Conservation (phyloP, 768 basidiomycete species). For the Lactarius quietus region DNA sequence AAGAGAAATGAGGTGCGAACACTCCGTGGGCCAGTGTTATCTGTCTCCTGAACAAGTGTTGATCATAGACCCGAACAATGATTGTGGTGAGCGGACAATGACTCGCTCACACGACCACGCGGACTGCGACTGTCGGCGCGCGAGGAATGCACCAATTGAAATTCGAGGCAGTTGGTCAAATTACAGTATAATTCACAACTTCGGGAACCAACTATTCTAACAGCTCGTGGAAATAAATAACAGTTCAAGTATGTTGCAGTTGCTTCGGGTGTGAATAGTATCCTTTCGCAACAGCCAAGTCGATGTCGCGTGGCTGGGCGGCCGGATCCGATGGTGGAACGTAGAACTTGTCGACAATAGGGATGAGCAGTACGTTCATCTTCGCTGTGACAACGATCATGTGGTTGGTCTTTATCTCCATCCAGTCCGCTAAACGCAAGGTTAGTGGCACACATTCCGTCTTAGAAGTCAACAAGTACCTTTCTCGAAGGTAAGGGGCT, state of each 20-base stretch:
- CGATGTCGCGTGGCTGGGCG: conserved; percentile 61
- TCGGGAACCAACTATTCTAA: not conserved
- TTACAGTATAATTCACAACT: not conserved
- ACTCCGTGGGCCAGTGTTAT: not conserved
- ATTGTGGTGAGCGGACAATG: not conserved
- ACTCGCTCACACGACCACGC: not conserved
- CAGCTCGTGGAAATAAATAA: not conserved
- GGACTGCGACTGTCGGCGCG: not conserved
- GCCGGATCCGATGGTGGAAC: conserved; percentile 84
- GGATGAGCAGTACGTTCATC: conserved; percentile 93
- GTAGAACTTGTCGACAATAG: conserved; percentile 90
- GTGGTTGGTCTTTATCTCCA: conserved; percentile 96
- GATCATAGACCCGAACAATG: not conserved
- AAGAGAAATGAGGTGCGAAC: not conserved
- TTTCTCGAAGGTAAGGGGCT: conserved; percentile 96
- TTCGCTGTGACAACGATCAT: conserved; percentile 95
- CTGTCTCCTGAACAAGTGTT: not conserved
- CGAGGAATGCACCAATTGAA: not conserved
- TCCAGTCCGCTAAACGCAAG: conserved; percentile 77
- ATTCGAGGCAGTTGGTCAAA: not conserved
- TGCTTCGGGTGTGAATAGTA: conserved; percentile 51
- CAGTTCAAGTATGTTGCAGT: conserved; percentile 12
- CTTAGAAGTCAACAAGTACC: conserved; percentile 40
- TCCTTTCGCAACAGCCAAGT: conserved; percentile 86
- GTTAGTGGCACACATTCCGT: conserved; percentile 1